Evolutionary conservation across 2,329 filamentous ascomycete genomes (phyloP).

Genomic region (Beauveria sp.): DNA sequence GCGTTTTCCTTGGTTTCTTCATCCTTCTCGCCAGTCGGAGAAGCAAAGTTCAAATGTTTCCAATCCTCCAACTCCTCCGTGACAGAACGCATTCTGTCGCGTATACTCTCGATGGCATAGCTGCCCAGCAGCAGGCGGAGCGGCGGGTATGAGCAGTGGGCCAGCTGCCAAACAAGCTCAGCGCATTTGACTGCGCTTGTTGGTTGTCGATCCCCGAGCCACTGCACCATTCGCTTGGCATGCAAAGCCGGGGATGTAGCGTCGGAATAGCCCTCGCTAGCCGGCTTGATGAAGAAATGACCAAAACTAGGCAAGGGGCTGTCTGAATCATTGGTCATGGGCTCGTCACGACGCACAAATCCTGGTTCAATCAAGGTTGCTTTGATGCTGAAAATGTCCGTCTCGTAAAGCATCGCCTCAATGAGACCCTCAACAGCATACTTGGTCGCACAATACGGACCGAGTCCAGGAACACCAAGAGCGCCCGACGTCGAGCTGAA

Average conservation of each 20-base stretch:
- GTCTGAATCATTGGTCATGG: slow-evolving; percentile 35
- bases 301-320: slow-evolving; percentile 72
- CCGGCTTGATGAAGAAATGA: slow-evolving; percentile 83
- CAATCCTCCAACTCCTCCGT: slow-evolving; percentile 94
- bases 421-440: slow-evolving; percentile 94
- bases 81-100: slow-evolving; percentile 80
- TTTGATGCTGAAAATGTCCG: slow-evolving; percentile 85
- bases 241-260: slow-evolving; percentile 78
- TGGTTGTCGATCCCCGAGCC: slow-evolving; percentile 87
- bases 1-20: slow-evolving; percentile 1
- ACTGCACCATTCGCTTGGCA: slow-evolving; percentile 84
- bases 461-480: slow-evolving; percentile 85
- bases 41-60: slow-evolving; percentile 69
- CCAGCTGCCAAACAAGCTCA: slow-evolving; percentile 89
- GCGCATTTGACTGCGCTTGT: slow-evolving; percentile 89
- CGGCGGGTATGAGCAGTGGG: slow-evolving; percentile 90
- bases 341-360: slow-evolving; percentile 79
- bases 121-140: slow-evolving; percentile 79
- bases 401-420: slow-evolving; percentile 94
- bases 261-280: slow-evolving; percentile 72
- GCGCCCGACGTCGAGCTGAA: slow-evolving; percentile 91
- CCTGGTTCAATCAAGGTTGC: slow-evolving; percentile 89
- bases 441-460: slow-evolving; percentile 93
- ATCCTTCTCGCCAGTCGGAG: slow-evolving; percentile 7
- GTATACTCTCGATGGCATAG: slow-evolving; percentile 92